These are phyloP conservation scores for Spencermartinsiella ligniputridi DNA, from an alignment of 1,139 yeast genomes.

Conservation along the genomic window DNA sequence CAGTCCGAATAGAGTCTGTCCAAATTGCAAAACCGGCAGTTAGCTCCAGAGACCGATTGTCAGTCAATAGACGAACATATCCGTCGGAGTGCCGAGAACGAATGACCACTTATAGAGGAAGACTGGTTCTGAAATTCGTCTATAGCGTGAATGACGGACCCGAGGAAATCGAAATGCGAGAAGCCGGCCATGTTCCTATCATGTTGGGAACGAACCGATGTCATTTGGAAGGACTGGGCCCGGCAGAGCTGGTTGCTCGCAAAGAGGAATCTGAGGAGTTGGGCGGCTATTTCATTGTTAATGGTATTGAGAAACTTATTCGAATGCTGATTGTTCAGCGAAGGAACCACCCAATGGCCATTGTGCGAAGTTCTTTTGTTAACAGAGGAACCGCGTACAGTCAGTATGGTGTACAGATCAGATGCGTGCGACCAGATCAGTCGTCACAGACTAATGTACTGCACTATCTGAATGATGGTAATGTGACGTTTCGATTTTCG, in stretches of 20 bases:
- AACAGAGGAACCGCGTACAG: constrained; percentile 92
- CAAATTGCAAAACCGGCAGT: constrained; percentile 82
- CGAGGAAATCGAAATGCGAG: constrained; percentile 68
- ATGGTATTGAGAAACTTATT: constrained; percentile 93
- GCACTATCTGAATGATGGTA: constrained; percentile 94
- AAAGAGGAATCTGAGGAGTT: constrained; percentile 94
- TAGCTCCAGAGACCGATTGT: constrained; percentile 67
- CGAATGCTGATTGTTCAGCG: constrained; percentile 98
- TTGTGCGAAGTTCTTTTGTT: constrained; percentile 88
- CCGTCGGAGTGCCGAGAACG: constrained; percentile 89
- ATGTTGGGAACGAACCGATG: constrained; percentile 91
- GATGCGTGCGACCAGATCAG: constrained; percentile 95
- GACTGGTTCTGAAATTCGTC: constrained; percentile 68
- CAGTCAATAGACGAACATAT: constrained; percentile 73
- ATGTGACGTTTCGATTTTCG: constrained; percentile 90
- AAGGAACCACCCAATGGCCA: constrained; percentile 97
- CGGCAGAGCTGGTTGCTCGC: constrained; percentile 67
- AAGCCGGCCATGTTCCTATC: constrained; percentile 86
- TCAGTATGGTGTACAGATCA: constrained; percentile 86
- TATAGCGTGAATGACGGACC: constrained; percentile 90
- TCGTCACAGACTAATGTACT: constrained; percentile 95
- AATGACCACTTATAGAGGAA: constrained; percentile 44
- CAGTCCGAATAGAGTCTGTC: constrained; percentile 76
- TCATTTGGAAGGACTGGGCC: constrained; percentile 78
- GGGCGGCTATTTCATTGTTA: constrained; percentile 94